Base-by-base conservation (phyloP, 2,329 filamentous ascomycete species). In the Neocatenulostroma microsporum region DNA sequence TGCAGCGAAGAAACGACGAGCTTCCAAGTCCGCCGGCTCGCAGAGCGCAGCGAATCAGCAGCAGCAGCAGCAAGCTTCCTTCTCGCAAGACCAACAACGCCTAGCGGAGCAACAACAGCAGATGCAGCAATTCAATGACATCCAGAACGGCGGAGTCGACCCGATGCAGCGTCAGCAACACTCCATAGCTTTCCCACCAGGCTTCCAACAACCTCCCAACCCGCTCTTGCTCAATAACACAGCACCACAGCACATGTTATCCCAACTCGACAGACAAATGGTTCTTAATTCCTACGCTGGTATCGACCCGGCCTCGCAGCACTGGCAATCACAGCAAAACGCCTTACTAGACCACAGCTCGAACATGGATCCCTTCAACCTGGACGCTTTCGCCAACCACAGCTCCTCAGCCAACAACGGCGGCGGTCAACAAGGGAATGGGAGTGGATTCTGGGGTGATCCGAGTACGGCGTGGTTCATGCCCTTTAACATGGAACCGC, bases 401-500 rank as follows among this genome's bases (percentile, higher is more conserved):
- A 18, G 15, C 21, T n/a, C n/a, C n/a, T n/a, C n/a, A n/a, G 18
- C 15, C 28, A 26, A 34, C 25, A 27, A 33, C 27, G 29, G 18
- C 36, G 32, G 25, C 23, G 41, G 29, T 36, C 13, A 42, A 34
- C 25, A 45, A 42, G 37, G 34, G 21, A 35, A 30, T 28, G 33
- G 18, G 41, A 41, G 36, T 14, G 50, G 48, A 21, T 51, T 49
- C 42, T 57, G 50, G 47, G 50, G 51, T 41, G 64, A 69, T 40
- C 62, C 64, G 1, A 64, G 61, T 30, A 81, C 80, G 35, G 84
- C 83, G 4, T 96, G 88, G 84, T 94, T 93, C 60, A 79, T 94
- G 68, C 86, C 88, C 1, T 94, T 94, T 62, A 93, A 94, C 56
- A 78, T 94, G 62, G 84, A 91, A 40, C 84, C 86, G 14, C 78